A percentile compares a stretch with the other conserved stretches of the same genome.
Evolutionary conservation across 2,329 filamentous ascomycete species (phyloP).

Genomic region (Paraphaeosphaeria sporulosa): DNA sequence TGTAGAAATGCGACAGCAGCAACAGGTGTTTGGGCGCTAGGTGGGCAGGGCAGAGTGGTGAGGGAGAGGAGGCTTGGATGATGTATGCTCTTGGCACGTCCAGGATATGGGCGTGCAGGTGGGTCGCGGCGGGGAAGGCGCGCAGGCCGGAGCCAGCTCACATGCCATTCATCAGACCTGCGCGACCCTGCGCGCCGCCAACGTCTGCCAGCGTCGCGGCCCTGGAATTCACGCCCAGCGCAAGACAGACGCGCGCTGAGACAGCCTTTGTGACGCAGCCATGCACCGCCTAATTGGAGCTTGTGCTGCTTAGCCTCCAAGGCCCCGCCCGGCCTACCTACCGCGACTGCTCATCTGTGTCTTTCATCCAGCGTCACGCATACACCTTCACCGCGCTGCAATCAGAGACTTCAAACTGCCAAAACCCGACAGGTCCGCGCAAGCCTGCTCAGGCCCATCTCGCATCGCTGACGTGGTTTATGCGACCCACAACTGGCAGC

Average conservation of each 20-base stretch:
- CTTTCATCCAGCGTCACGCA: constrained; percentile 6
- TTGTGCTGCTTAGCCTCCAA: constrained; percentile 27
- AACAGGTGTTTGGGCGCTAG: constrained; percentile 1
- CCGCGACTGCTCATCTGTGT: background rate
- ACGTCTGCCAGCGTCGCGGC: background rate
- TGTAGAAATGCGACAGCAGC: constrained; percentile 13
- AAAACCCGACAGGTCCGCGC: background rate
- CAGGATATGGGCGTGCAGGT: constrained; percentile 21
- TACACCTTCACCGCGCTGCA: background rate
- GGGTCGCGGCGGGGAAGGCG: constrained; percentile 26
- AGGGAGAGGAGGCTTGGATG: constrained; percentile 22
- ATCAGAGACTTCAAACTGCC: background rate
- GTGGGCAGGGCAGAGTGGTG: constrained; percentile 7
- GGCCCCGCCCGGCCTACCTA: constrained; percentile 18
- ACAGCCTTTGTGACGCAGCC: constrained; percentile 25
- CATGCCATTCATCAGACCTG: constrained; percentile 24
- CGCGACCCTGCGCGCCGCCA: constrained; percentile 4
- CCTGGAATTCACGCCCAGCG: background rate
- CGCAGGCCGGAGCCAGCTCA: constrained; percentile 18
- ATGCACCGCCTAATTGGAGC: constrained; percentile 24
- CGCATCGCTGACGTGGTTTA: constrained; percentile 8
- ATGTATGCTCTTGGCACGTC: constrained; percentile 34
- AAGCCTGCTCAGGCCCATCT: background rate
- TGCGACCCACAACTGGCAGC: constrained; percentile 4
- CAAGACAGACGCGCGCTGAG: constrained; percentile 18